Conservation (phyloP, 352 stramenopile species). For the Phytophthora hybrid region DNA sequence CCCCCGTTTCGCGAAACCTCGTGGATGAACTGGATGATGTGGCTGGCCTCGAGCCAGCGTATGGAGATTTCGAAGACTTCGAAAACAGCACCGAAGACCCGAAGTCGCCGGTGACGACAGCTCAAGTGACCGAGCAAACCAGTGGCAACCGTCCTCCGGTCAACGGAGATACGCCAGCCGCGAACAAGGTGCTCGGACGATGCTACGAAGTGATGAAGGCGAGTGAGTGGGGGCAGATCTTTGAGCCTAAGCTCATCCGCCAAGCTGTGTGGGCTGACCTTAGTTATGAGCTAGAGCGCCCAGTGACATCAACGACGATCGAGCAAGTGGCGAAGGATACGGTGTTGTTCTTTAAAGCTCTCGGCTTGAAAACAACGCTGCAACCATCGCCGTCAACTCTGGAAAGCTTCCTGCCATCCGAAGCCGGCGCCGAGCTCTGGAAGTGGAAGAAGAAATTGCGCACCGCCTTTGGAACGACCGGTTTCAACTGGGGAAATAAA, state of each 20-base stretch:
- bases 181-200: neutral
- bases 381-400: too few species aligned
- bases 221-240: neutral
- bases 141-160: neutral
- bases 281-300: neutral
- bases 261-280: slow-evolving; percentile 3
- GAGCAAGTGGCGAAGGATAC: too few species aligned
- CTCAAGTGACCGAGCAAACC: neutral
- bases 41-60: neutral
- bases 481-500: neutral
- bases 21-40: neutral
- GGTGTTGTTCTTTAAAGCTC: too few species aligned
- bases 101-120: neutral
- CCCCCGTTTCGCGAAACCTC: neutral
- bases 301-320: too few species aligned
- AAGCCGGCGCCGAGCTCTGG: neutral
- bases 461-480: neutral
- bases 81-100: neutral
- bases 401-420: neutral
- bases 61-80: neutral
- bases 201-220: neutral
- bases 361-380: too few species aligned
- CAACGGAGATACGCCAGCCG: neutral
- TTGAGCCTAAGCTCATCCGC: neutral
- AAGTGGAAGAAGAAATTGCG: slow-evolving; percentile 19